Conservation (phyloP, 345 rosid genomes). For the Physaria fendleri region DNA sequence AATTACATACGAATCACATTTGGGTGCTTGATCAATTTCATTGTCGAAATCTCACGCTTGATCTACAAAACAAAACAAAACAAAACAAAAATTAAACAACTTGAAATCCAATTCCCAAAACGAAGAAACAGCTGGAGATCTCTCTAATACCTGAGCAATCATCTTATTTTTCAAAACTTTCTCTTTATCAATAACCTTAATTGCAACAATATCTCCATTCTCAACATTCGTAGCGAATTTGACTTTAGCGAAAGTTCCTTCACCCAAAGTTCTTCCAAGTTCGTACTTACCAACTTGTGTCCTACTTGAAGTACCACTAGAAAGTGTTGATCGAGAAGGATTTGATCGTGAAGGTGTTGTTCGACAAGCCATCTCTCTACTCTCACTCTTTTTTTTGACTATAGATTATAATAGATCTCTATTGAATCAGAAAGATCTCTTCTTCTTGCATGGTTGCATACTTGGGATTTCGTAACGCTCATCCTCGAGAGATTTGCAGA, state of each 20-base stretch:
- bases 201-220: slow-evolving; percentile 75
- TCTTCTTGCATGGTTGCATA: slow-evolving; percentile 99
- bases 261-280: slow-evolving; percentile 86
- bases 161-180: slow-evolving; percentile 82
- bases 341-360: no score
- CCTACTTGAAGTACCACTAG: slow-evolving; percentile 37
- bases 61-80: slow-evolving; percentile 55
- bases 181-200: slow-evolving; percentile 92
- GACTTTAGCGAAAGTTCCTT: slow-evolving; percentile 97
- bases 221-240: slow-evolving; percentile 76
- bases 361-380: no score
- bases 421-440: slow-evolving; percentile 51
- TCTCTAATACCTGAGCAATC: slow-evolving; percentile 69
- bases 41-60: slow-evolving; percentile 89
- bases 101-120: not conserved
- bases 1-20: slow-evolving; percentile 84
- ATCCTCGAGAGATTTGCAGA: slow-evolving; percentile 31
- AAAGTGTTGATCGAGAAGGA: slow-evolving; percentile 29
- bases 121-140: no score
- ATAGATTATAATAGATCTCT: not conserved
- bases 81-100: not conserved
- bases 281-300: slow-evolving; percentile 98
- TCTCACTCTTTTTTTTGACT: not conserved
- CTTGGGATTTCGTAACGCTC: slow-evolving; percentile 87
- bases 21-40: slow-evolving; percentile 90